Percentiles rank a stretch among this genome's conserved stretches.
Evolutionary conservation across 345 rosid species (phyloP).

Genomic region (Hevea brasiliensis): DNA sequence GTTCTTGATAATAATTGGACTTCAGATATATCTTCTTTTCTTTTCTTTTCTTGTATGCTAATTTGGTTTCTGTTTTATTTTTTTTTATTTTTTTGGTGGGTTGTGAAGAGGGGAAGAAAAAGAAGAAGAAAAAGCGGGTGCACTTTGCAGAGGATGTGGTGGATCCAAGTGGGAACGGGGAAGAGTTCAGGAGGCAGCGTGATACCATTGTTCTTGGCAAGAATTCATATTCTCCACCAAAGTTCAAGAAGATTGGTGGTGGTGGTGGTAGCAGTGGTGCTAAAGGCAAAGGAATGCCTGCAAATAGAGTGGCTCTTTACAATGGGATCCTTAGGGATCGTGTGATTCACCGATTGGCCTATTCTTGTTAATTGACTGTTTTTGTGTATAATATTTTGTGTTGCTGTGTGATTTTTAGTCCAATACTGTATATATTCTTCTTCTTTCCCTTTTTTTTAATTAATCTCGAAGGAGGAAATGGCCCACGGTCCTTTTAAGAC

Average conservation of each 20-base stretch:
- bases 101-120: constrained; percentile 34
- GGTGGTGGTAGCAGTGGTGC: background rate
- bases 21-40: too few relatives aligned
- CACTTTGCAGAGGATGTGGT: constrained; percentile 59
- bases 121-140: constrained; percentile 47
- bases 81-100: background rate
- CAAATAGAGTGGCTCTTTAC: constrained; percentile 65
- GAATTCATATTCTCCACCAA: constrained; percentile 14
- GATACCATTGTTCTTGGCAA: background rate
- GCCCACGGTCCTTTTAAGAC: background rate
- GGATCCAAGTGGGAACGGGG: constrained; percentile 52
- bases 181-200: constrained; percentile 44
- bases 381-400: background rate
- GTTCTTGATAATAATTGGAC: background rate
- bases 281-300: constrained; percentile 50
- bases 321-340: constrained; percentile 68
- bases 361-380: constrained; percentile 29
- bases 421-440: background rate
- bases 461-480: background rate
- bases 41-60: too few relatives aligned
- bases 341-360: constrained; percentile 45
- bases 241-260: constrained; percentile 15
- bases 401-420: background rate
- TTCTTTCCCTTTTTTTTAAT: background rate
- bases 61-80: background rate